Evolutionary conservation across 1,284 basidiomycete species (phyloP).

Genomic region (Rhodotorula sp.): DNA sequence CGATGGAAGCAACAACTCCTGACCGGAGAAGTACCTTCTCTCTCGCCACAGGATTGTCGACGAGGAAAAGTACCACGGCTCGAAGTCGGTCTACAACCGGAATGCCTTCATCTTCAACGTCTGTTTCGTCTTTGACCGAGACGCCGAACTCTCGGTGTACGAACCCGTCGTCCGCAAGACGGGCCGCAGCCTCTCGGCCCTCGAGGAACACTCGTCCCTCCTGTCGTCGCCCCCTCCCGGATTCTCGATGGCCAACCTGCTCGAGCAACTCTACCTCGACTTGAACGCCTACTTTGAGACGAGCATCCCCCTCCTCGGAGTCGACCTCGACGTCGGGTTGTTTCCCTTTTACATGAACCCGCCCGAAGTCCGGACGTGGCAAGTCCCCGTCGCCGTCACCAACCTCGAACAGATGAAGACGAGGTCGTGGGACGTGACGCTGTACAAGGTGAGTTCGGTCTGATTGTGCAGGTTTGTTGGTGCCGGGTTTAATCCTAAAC

Average conservation of each 20-base stretch:
- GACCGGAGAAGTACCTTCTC: not conserved
- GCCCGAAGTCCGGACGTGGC: conserved; percentile 83
- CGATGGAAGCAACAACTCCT: no score
- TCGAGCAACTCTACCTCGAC: conserved; percentile 93
- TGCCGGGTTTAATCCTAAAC: no score
- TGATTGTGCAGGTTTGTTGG: no score
- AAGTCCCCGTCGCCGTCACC: conserved; percentile 87
- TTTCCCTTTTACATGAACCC: conserved; percentile 95
- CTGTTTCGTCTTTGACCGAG: conserved; percentile 77
- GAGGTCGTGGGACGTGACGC: conserved; percentile 94
- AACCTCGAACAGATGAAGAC: conserved; percentile 76
- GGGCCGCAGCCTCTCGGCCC: conserved; percentile 75
- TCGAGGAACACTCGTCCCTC: conserved; percentile 91
- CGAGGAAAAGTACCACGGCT: conserved; percentile 68
- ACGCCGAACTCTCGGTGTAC: conserved; percentile 86
- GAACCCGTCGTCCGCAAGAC: conserved; percentile 95
- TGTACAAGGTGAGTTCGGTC: conserved; percentile 64
- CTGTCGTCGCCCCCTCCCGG: conserved; percentile 72
- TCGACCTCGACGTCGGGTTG: conserved; percentile 89
- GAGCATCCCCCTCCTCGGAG: conserved; percentile 80
- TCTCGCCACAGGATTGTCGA: conserved; percentile 51
- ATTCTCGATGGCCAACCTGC: conserved; percentile 73
- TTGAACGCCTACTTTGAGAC: conserved; percentile 96
- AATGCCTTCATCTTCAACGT: conserved; percentile 93
- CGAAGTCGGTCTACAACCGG: conserved; percentile 65